Evolutionary conservation across 495 filamentous ascomycete genomes (phyloP).

Genomic region (Tirmania nivea): DNA sequence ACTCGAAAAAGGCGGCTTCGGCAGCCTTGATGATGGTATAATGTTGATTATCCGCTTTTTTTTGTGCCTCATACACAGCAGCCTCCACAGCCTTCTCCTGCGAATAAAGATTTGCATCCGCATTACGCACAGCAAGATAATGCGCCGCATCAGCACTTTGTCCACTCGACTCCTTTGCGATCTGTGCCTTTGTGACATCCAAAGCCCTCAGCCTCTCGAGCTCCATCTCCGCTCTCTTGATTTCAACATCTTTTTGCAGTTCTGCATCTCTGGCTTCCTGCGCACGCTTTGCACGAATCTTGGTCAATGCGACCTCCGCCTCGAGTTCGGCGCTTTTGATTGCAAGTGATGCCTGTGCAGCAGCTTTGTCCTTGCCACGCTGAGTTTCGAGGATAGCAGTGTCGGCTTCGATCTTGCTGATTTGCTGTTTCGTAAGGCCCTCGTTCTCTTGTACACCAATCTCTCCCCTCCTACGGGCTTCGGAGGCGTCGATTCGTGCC

Average conservation of each 20-base stretch:
- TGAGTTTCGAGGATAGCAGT: conserved; percentile 66
- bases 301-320: conserved; percentile 46
- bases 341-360: conserved; percentile 49
- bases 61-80: conserved; percentile 14
- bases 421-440: conserved; percentile 55
- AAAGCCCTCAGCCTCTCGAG: conserved; percentile 52
- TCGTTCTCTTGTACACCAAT: conserved; percentile 60
- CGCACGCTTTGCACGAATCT: conserved; percentile 45
- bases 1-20: conserved; percentile 21
- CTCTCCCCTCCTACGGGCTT: conserved; percentile 54
- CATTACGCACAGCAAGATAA: conserved; percentile 33
- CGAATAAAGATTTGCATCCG: conserved; percentile 39
- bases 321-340: conserved; percentile 48
- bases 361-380: conserved; percentile 55
- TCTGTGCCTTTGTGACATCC: conserved; percentile 57
- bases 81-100: conserved; percentile 35
- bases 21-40: conserved; percentile 21
- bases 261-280: conserved; percentile 55
- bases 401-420: conserved; percentile 61
- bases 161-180: conserved; percentile 46
- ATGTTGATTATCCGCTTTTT: conserved; percentile 16
- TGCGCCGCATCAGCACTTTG: conserved; percentile 44
- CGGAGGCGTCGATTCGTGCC: conserved; percentile 54
- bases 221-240: conserved; percentile 54
- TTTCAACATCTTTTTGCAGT: conserved; percentile 49